Evolutionary conservation across 1,284 basidiomycete genomes (phyloP).

Genomic region (Pisolithus thermaeus): DNA sequence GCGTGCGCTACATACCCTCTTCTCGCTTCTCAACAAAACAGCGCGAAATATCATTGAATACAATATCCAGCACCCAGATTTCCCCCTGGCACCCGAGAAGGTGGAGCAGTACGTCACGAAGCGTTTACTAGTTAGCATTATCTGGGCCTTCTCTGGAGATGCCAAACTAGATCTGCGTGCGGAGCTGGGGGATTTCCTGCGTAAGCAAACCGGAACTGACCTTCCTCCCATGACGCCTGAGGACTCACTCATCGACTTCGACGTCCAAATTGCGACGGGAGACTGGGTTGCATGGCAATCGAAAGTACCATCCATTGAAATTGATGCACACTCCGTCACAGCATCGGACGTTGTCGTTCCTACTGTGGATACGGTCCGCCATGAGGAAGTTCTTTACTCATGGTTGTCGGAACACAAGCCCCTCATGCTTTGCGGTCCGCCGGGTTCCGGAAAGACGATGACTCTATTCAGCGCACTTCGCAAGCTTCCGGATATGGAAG

Average conservation of each 20-base stretch:
- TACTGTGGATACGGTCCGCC: conserved; percentile 97
- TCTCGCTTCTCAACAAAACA: conserved; percentile 96
- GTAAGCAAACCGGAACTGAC: conserved; percentile 84
- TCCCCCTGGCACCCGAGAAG: conserved; percentile 80
- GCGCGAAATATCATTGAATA: conserved; percentile 93
- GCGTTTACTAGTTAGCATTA: conserved; percentile 86
- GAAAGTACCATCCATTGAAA: conserved; percentile 91
- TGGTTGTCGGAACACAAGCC: conserved; percentile 99
- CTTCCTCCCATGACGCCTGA: conserved; percentile 73
- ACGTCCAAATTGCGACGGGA: conserved; percentile 81
- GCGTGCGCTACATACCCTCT: conserved; percentile 91
- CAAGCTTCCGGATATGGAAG: conserved; percentile 97
- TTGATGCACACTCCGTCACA: conserved; percentile 94
- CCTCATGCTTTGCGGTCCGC: conserved; percentile 96
- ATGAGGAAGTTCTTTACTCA: conserved; percentile 97
- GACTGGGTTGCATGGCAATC: conserved; percentile 94
- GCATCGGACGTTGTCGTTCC: conserved; percentile 97
- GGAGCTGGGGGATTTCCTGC: conserved; percentile 86
- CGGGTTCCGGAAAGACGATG: conserved; percentile 99
- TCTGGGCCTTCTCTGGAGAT: conserved; percentile 99
- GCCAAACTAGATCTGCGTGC: conserved; percentile 86
- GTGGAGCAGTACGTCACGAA: conserved; percentile 90
- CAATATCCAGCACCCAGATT: conserved; percentile 92
- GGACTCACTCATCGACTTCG: conserved; percentile 90
- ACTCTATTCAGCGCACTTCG: conserved; percentile 98